Evolutionary conservation across 192 early-diverging fungal species (phyloP).

Genomic region (Coemansia sp.): DNA sequence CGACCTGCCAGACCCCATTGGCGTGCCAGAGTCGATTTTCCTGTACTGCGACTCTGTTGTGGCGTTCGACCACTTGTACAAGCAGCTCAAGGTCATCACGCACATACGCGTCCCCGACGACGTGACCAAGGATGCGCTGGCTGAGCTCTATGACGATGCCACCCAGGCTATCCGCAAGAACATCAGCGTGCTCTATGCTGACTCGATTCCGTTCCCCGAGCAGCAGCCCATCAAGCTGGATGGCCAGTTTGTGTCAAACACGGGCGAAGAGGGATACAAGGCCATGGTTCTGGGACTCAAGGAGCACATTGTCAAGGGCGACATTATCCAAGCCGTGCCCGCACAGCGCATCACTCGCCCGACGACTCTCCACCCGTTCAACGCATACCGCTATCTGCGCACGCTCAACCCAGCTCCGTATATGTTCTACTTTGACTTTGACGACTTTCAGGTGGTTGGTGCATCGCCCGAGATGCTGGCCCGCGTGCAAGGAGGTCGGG

Average conservation of each 20-base stretch:
- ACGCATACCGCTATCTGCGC: constrained; percentile 93
- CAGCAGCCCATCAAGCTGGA: constrained; percentile 72
- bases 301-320: constrained; percentile 89
- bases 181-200: constrained; percentile 66
- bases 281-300: constrained; percentile 84
- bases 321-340: constrained; percentile 98
- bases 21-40: constrained; percentile 90
- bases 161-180: constrained; percentile 65
- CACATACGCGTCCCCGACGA: constrained; percentile 72
- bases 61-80: constrained; percentile 92
- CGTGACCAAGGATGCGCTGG: constrained; percentile 57
- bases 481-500: constrained; percentile 78
- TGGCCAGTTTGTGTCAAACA: constrained; percentile 77
- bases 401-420: constrained; percentile 98
- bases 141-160: constrained; percentile 68
- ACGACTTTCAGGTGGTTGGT: constrained; percentile 92
- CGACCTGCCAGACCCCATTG: constrained; percentile 79
- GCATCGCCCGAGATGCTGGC: constrained; percentile 98
- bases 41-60: constrained; percentile 95
- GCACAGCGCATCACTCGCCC: constrained; percentile 84
- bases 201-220: constrained; percentile 71
- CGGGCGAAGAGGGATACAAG: constrained; percentile 89
- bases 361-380: constrained; percentile 94
- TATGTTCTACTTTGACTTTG: constrained; percentile 98
- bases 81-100: constrained; percentile 86